Evolutionary conservation across 345 rosid species (phyloP).

Genomic region (Crucihimalaya himalaica): DNA sequence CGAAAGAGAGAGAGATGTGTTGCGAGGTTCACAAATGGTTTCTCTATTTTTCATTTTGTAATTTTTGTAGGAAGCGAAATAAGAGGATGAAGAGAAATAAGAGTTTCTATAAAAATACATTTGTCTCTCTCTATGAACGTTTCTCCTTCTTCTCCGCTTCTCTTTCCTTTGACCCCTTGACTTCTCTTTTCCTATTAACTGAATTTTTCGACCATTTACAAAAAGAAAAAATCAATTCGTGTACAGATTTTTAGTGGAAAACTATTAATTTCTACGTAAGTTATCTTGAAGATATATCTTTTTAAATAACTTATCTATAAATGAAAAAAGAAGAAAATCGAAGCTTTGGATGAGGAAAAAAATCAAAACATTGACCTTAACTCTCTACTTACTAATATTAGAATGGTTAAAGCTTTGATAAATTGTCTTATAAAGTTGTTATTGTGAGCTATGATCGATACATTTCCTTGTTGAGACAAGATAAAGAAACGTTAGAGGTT

Average conservation of each 20-base stretch:
- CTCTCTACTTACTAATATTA: neutral
- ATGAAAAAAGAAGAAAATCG: neutral
- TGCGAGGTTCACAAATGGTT: conserved; percentile 1
- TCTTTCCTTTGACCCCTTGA: conserved; percentile 17
- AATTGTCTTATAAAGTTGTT: too few relatives aligned
- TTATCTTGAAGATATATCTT: neutral
- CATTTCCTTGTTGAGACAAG: neutral
- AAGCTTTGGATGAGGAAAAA: neutral
- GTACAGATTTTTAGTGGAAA: neutral
- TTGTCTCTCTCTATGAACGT: conserved; percentile 23
- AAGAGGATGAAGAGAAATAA: conserved; percentile 19
- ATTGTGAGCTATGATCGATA: neutral
- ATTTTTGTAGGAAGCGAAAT: conserved; percentile 15
- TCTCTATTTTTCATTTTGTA: conserved; percentile 12
- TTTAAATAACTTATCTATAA: neutral
- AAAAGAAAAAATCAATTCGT: neutral
- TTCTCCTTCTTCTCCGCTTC: conserved; percentile 39
- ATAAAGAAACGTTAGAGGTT: neutral
- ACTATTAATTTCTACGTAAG: neutral
- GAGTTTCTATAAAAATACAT: conserved; percentile 25
- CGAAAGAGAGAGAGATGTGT: conserved; percentile 19
- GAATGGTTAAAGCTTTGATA: too few relatives aligned
- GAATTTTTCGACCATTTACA: neutral
- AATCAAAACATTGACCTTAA: neutral
- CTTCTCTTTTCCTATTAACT: conserved; percentile 21